Percentiles rank a stretch among this genome's conserved stretches.
Evolutionary conservation across 331 rosid species (phyloP).

Genomic region (Rosa hybrid): DNA sequence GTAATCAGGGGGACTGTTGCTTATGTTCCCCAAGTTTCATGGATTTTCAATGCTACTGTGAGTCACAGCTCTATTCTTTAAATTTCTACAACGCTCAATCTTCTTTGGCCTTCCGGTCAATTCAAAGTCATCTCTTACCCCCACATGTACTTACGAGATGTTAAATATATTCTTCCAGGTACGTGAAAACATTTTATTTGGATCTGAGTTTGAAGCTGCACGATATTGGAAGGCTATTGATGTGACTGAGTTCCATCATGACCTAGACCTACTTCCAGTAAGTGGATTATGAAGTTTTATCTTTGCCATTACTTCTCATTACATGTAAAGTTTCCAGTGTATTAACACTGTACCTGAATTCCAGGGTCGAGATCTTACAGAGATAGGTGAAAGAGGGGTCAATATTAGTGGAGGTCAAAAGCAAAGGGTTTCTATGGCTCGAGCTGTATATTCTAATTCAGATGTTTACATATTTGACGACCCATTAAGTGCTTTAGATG

Average conservation of each 20-base stretch:
- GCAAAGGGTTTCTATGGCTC: conserved; percentile 92
- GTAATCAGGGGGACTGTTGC: conserved; percentile 82
- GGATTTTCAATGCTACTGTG: conserved; percentile 97
- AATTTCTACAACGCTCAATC: background rate
- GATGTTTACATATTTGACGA: conserved; percentile 89
- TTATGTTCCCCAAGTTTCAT: conserved; percentile 94
- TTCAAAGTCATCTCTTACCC: background rate
- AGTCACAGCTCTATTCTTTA: conserved; percentile 37
- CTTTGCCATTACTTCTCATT: conserved; percentile 17
- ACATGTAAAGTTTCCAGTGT: background rate
- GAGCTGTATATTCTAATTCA: conserved; percentile 83
- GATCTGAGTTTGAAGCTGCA: conserved; percentile 62
- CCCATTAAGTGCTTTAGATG: conserved; percentile 94
- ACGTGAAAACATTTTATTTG: conserved; percentile 81
- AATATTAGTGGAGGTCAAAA: conserved; percentile 97
- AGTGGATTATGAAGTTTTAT: conserved; percentile 28
- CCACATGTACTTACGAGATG: conserved; percentile 23
- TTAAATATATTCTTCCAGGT: conserved; percentile 47
- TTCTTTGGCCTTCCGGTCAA: background rate
- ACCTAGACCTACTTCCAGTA: conserved; percentile 77
- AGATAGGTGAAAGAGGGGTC: conserved; percentile 95
- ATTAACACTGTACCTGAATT: conserved; percentile 23
- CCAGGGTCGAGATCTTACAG: conserved; percentile 81
- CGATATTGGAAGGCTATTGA: conserved; percentile 71
- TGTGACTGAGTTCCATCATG: conserved; percentile 65